phyloP scores from a whole-genome alignment of 139 green algal species.

The Diplosphaera chodatii region DNA sequence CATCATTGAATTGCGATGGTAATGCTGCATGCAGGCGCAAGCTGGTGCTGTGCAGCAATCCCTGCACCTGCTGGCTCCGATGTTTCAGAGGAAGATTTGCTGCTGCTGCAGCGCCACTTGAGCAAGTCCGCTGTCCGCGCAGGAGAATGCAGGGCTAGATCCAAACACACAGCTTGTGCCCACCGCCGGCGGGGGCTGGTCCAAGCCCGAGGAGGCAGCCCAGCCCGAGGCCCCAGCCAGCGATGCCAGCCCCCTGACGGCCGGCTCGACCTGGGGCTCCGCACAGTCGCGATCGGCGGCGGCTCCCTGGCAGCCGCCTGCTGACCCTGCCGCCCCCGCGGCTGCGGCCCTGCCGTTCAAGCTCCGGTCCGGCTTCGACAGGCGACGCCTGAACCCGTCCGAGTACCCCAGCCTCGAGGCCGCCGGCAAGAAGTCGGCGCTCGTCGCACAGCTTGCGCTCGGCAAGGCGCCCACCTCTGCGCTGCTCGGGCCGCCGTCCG shows the following conservation, averaged over 20 bases:
- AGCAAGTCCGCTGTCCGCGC: too few species aligned
- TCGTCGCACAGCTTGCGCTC: neutral
- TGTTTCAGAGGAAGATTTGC: too few species aligned
- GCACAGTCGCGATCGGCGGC: constrained; percentile 2
- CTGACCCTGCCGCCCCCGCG: constrained; percentile 1
- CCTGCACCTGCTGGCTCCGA: neutral
- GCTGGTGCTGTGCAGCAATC: too few species aligned
- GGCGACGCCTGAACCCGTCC: constrained; percentile 49
- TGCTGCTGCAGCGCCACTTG: too few species aligned
- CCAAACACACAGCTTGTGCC: constrained; percentile 63
- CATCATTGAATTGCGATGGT: too few species aligned
- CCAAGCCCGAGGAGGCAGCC: constrained; percentile 41
- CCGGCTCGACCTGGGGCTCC: constrained; percentile 54
- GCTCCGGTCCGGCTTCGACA: constrained; percentile 19
- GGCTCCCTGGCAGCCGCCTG: neutral
- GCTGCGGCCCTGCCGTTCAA: constrained; percentile 6
- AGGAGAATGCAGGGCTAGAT: constrained; percentile 76
- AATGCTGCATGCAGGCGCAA: too few species aligned
- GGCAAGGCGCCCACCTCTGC: neutral
- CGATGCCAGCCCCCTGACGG: constrained; percentile 25
- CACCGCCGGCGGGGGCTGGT: constrained; percentile 35
- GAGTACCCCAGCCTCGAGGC: constrained; percentile 68
- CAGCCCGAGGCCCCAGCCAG: constrained; percentile 11
- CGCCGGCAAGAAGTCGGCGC: constrained; percentile 10
- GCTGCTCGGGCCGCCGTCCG: neutral